Evolutionary conservation across 768 basidiomycete species (phyloP).

Genomic region (Auriscalpium microsporum): DNA sequence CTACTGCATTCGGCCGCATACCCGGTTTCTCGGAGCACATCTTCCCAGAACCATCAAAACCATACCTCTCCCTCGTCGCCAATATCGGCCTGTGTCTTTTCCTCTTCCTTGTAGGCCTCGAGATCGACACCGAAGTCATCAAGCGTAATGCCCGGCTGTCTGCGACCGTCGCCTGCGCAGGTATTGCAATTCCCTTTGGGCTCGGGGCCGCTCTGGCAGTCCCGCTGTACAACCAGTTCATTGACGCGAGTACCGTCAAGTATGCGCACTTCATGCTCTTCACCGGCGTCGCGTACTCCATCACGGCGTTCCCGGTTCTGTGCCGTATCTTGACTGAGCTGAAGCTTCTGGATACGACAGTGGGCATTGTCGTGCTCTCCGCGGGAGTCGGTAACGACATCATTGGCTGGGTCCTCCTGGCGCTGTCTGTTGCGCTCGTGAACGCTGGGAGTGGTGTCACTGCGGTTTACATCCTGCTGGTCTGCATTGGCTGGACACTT

Average conservation of each 20-base stretch:
- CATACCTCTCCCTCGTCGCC: slow-evolving; percentile 80
- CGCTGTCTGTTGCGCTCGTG: slow-evolving; percentile 85
- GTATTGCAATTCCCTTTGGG: slow-evolving; percentile 84
- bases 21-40: slow-evolving; percentile 83
- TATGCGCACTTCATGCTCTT: slow-evolving; percentile 94
- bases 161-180: slow-evolving; percentile 63
- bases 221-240: slow-evolving; percentile 69
- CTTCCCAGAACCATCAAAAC: slow-evolving; percentile 63
- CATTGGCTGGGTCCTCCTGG: slow-evolving; percentile 70
- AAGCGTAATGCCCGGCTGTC: slow-evolving; percentile 67
- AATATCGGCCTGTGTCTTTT: slow-evolving; percentile 85
- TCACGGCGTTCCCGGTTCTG: slow-evolving; percentile 80
- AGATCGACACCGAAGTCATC: slow-evolving; percentile 77
- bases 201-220: slow-evolving; percentile 65
- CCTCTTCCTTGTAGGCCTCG: slow-evolving; percentile 88
- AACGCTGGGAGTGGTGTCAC: slow-evolving; percentile 78
- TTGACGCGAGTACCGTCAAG: slow-evolving; percentile 45
- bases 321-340: slow-evolving; percentile 87
- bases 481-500: slow-evolving; percentile 73
- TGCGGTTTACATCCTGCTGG: slow-evolving; percentile 78
- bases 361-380: slow-evolving; percentile 88
- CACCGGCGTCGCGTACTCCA: slow-evolving; percentile 84
- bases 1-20: slow-evolving; percentile 67
- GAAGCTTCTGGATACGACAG: slow-evolving; percentile 83
- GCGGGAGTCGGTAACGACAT: slow-evolving; percentile 90